Base-by-base conservation (phyloP, 805 yeast species). In the Ogataea sp. region DNA sequence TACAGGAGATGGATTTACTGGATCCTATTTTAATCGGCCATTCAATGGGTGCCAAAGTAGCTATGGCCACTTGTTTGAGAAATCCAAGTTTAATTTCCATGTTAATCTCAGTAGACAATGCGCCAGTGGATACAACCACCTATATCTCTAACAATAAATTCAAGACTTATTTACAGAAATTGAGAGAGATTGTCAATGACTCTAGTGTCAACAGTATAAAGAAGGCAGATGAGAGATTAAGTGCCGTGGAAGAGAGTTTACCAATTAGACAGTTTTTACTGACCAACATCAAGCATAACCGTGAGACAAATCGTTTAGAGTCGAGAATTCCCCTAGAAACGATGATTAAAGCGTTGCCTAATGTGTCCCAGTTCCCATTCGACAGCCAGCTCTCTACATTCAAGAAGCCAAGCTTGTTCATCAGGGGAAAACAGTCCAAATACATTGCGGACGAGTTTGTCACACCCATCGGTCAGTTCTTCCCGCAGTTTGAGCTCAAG, bases 41-140 rank as follows among this genome's bases (percentile, higher is more conserved):
- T 55, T 82, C 90, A 0, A 82, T 85, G 93, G 98, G 98, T 6
- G 98, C 95, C 4, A 89, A 90, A 53, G 73, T 90, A 0, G 96
- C 82, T 6, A 89, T 90, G 97, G 88, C 93, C 0, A 66, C 83
- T 5, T 80, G 86, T 0, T 63, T 93, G 42, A 66, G 87, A 37
- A 66, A 73, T 18, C 90, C 89, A 0, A 71, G 74, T 1, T 48
- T 79, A 10, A 78, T 80, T 6, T 66, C 73, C 13, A 68, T 78
- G 62, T 51, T 88, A 35, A 73, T 89, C 4, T 65, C 87, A 6
- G 95, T 93, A 6, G 98, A 90, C 52, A 90, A 89, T 56, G 86
- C 96, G 0, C 97, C 98, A 0, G 75, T 87, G 1, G 78, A 78
- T 42, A 63, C 75, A 0, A 69, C 74, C 0, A 64, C 69, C 3